These are phyloP conservation scores for Gossypium arboreum DNA, from an alignment of 345 rosid genomes.

Conservation along the genomic window DNA sequence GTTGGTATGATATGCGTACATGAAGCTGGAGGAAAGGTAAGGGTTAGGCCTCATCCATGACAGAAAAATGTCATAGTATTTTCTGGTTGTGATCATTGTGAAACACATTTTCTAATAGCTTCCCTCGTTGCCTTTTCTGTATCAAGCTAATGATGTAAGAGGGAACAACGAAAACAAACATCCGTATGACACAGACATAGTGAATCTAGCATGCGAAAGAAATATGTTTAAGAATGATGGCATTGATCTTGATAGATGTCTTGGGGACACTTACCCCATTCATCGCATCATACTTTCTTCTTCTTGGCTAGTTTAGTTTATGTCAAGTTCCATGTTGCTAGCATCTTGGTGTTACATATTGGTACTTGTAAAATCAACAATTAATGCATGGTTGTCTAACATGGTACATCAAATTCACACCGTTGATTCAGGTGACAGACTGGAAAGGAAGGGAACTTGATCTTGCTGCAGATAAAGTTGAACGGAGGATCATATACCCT, in stretches of 20 bases:
- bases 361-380: neutral
- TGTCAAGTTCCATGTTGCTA: neutral
- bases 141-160: neutral
- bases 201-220: neutral
- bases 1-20: slow-evolving; percentile 79
- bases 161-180: neutral
- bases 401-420: neutral
- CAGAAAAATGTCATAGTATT: neutral
- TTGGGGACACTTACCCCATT: neutral
- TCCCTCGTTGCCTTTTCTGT: neutral
- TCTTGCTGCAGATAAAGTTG: slow-evolving; percentile 44
- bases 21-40: slow-evolving; percentile 91
- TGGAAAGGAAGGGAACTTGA: slow-evolving; percentile 53
- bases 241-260: neutral
- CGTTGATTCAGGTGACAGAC: slow-evolving; percentile 47
- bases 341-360: neutral
- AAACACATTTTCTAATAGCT: neutral
- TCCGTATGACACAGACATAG: neutral
- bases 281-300: neutral
- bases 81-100: neutral
- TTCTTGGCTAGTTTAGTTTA: neutral
- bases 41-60: neutral
- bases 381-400: neutral
- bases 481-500: slow-evolving; percentile 45
- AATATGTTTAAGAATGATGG: neutral